Base-by-base conservation (phyloP, 306 rosid species). In the Cucurbita pepo region DNA sequence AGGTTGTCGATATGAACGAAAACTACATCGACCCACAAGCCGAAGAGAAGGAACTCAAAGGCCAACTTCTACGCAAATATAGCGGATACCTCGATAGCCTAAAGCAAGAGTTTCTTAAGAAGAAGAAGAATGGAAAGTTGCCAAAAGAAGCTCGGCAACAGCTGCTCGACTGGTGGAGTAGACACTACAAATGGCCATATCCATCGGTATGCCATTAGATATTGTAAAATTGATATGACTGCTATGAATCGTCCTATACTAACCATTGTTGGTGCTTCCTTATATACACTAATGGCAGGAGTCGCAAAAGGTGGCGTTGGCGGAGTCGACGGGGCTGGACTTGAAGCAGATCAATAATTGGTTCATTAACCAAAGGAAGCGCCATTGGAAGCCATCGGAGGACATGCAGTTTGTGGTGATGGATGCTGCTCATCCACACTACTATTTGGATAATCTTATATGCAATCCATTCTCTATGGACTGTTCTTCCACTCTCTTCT, bases 371-470 rank as follows among this genome's bases (percentile, higher is more conserved):
- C 88, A 80, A 73, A 78, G 86, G 47, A 85, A 85, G 67, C 81
- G 86, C 75, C 89, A 85, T 55, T 85, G 87, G 89, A 85, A 83
- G 76, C 87, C 87, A 18, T 71, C 87, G 0, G 85, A 81, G 69
- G 83, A 81, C 22, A 71, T 79, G 87, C 85, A 81, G 38, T 81
- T 71, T 48, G 81, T 75, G 7, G 72, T 81, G 79, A 63, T 81
- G 83, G 89, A 85, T 38, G 69, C 83, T 1, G 40, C 59, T 57
- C 80, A 58, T 66, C 77, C 82, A 43, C 80, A 81, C 41, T 64
- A 75, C 79, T 78, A 74, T 62, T 69, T 81, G 82, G 87, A 83
- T 74, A 72, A 56, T 53, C 50, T 72, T 14, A 74, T 81, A 48
- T 81, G 72, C 78, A 85, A 73, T 44, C 79, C 86, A 9, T 74